Evolutionary conservation across 163 green algal species (phyloP).

Genomic region (Trebouxia gelatinosa): DNA sequence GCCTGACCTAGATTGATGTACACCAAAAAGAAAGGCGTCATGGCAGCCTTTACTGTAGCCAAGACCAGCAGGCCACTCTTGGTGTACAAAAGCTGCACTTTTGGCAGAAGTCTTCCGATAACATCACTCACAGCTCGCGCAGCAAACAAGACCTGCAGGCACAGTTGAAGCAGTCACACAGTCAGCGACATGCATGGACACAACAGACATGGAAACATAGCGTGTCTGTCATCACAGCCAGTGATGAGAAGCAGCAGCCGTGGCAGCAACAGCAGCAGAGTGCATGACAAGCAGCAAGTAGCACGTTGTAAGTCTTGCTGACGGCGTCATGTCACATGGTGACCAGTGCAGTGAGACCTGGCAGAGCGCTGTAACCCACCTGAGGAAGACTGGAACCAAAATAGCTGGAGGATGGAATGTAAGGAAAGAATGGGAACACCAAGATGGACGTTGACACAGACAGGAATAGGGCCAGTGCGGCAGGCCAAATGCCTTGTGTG

Average conservation of each 20-base stretch:
- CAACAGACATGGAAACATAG: neutral
- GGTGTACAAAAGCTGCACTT: conserved; percentile 7
- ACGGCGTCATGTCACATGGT: conserved; percentile 46
- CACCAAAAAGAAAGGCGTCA: conserved; percentile 42
- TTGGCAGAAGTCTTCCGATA: conserved; percentile 44
- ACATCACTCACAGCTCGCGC: conserved; percentile 46
- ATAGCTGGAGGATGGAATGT: conserved; percentile 54
- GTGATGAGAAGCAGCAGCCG: neutral
- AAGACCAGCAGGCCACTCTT: conserved; percentile 28
- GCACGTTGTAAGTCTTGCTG: neutral
- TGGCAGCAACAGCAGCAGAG: neutral
- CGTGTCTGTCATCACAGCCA: neutral
- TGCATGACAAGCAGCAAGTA: neutral
- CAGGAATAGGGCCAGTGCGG: conserved; percentile 29
- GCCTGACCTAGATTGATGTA: conserved; percentile 39
- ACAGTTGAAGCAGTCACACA: neutral
- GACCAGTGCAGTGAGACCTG: neutral
- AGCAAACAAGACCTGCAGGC: conserved; percentile 34
- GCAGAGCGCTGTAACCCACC: conserved; percentile 44
- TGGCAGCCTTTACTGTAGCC: neutral
- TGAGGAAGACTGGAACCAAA: conserved; percentile 58
- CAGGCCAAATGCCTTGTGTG: conserved; percentile 30
- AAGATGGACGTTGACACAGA: conserved; percentile 15
- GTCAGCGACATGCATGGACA: neutral
- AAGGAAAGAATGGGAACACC: conserved; percentile 80